Conservation (phyloP, 2,329 filamentous ascomycete genomes). For the Emericellopsis atlantica region DNA sequence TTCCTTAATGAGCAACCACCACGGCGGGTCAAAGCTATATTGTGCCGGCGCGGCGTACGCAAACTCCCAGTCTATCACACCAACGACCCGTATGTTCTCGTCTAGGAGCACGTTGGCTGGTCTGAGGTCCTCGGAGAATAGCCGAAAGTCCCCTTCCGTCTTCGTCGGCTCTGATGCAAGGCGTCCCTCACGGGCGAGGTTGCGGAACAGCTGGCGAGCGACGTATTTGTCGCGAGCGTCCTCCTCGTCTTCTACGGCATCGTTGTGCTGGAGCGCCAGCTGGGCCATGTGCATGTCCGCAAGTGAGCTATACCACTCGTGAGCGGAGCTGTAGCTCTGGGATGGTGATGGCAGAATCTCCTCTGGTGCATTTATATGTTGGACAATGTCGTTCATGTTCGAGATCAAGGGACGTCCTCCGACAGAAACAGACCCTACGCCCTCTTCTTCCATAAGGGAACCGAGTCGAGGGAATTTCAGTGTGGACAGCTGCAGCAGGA, state of each 20-base stretch:
- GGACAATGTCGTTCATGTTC: conserved; percentile 24
- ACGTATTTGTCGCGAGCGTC: conserved; percentile 18
- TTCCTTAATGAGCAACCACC: conserved; percentile 21
- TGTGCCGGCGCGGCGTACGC: conserved; percentile 14
- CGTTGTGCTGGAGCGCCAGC: conserved; percentile 22
- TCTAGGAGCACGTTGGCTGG: conserved; percentile 19
- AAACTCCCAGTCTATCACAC: conserved; percentile 28
- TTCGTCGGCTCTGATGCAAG: conserved; percentile 1
- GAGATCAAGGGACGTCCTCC: conserved; percentile 19
- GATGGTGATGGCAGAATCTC: too few species aligned
- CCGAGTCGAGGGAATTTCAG: conserved; percentile 23
- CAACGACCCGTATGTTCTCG: conserved; percentile 12
- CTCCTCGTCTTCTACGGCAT: conserved; percentile 16
- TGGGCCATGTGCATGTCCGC: conserved; percentile 12
- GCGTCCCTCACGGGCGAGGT: conserved; percentile 8
- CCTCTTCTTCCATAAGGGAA: conserved; percentile 15
- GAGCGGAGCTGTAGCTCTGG: too few species aligned
- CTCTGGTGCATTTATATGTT: conserved; percentile 1
- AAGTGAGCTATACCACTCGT: too few species aligned
- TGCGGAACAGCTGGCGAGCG: conserved; percentile 18
- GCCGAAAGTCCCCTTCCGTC: too few species aligned
- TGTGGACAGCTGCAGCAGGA: conserved; percentile 24
- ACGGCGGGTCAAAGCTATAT: conserved; percentile 22
- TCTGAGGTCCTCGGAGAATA: conserved; percentile 15
- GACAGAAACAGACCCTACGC: conserved; percentile 12